Conservation (phyloP, 176 grass and related monocot genomes). For the Pharus latifolius region DNA sequence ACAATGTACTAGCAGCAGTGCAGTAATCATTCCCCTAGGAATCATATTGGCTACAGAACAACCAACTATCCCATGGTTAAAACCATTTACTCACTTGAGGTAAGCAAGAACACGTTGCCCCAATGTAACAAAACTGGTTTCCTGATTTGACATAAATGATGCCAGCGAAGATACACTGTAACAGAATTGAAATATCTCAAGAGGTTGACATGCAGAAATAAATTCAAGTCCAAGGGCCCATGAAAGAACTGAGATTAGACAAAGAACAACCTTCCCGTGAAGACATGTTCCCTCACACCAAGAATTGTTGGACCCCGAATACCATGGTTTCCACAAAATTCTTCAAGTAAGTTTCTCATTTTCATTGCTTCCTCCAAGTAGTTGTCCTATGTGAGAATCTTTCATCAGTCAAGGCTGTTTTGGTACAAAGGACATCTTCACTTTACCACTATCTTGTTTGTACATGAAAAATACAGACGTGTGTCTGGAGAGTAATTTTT, state of each 20-base stretch:
- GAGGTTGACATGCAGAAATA: neutral
- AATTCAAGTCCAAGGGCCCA: slow-evolving; percentile 5
- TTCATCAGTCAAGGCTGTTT: slow-evolving; percentile 7
- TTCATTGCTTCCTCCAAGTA: slow-evolving; percentile 98
- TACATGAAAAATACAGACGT: neutral
- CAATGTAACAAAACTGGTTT: slow-evolving; percentile 97
- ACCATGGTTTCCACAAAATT: slow-evolving; percentile 68
- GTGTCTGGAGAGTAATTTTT: no score
- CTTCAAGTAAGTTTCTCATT: slow-evolving; percentile 97
- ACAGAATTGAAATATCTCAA: slow-evolving; percentile 5
- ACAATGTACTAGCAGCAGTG: neutral
- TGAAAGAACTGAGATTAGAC: slow-evolving; percentile 12
- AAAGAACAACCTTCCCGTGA: slow-evolving; percentile 76
- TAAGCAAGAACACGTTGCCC: slow-evolving; percentile 91
- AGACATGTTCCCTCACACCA: slow-evolving; percentile 93
- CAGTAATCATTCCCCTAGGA: slow-evolving; percentile 3
- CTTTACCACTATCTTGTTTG: neutral
- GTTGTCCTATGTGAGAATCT: slow-evolving; percentile 49
- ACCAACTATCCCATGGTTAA: slow-evolving; percentile 5
- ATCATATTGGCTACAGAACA: neutral
- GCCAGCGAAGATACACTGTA: slow-evolving; percentile 90
- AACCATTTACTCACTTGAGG: slow-evolving; percentile 73
- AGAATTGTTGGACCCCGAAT: slow-evolving; percentile 71
- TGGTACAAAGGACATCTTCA: neutral
- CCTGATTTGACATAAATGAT: slow-evolving; percentile 96